Evolutionary conservation across 805 yeast species (phyloP).

Genomic region (Schwanniomyces yamadae): DNA sequence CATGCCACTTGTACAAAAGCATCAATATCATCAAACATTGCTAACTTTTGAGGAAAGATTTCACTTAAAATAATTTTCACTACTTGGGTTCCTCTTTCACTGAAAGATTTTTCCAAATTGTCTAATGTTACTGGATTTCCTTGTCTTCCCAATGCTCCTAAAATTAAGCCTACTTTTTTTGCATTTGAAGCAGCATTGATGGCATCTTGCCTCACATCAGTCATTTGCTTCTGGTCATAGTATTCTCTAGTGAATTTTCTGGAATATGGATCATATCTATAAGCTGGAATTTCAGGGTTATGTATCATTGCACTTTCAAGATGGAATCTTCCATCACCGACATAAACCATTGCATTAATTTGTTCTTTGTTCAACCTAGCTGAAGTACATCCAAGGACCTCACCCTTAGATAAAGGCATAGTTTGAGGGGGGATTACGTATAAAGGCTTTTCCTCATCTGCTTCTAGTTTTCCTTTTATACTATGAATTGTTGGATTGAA

Average conservation of each 20-base stretch:
- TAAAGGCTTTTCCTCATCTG: conserved; percentile 48
- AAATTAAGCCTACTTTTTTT: conserved; percentile 72
- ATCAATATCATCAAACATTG: conserved; percentile 91
- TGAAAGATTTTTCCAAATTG: conserved; percentile 57
- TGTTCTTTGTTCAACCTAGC: conserved; percentile 67
- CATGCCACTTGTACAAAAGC: conserved; percentile 98
- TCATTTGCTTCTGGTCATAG: conserved; percentile 84
- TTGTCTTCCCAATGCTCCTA: conserved; percentile 95
- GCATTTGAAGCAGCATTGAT: conserved; percentile 59
- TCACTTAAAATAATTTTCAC: conserved; percentile 86
- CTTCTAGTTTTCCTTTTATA: conserved; percentile 58
- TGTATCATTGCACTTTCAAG: conserved; percentile 96
- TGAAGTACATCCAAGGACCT: conserved; percentile 94
- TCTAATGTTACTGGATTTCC: conserved; percentile 80
- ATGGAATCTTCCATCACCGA: conserved; percentile 97
- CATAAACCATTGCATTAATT: conserved; percentile 77
- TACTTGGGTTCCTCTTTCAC: conserved; percentile 57
- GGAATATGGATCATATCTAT: conserved; percentile 91
- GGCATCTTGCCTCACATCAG: conserved; percentile 71
- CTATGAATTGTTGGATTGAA: conserved; percentile 93
- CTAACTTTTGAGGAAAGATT: conserved; percentile 87
- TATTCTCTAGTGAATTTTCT: conserved; percentile 86
- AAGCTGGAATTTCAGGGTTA: conserved; percentile 90
- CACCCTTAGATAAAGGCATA: conserved; percentile 91
- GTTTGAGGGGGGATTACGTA: conserved; percentile 85